Evolutionary conservation across 345 rosid species (phyloP).

Genomic region (Hevea brasiliensis): DNA sequence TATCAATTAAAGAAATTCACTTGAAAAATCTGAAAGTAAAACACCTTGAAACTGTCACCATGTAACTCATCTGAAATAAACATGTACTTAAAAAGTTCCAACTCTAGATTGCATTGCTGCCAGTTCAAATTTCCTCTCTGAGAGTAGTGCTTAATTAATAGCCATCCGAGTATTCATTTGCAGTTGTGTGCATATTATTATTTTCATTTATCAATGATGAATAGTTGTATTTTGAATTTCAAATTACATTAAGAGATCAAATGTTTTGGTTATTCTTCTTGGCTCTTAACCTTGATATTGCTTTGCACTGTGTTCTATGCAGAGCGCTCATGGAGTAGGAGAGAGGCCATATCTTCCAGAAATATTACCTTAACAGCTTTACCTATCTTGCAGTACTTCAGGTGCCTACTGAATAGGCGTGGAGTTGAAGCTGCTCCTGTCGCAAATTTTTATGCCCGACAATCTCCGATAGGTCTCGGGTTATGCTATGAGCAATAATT

Average conservation of each 20-base stretch:
- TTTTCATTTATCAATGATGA: background rate
- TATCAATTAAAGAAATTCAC: background rate
- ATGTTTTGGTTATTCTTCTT: background rate
- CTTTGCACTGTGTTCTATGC: background rate
- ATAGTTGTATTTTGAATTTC: background rate
- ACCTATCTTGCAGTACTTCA: constrained; percentile 78
- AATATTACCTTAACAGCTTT: constrained; percentile 49
- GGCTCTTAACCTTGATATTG: background rate
- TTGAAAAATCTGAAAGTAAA: background rate
- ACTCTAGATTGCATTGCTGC: background rate
- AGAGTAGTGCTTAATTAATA: background rate
- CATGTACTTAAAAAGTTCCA: background rate
- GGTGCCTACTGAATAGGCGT: constrained; percentile 80
- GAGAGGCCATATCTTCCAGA: constrained; percentile 50
- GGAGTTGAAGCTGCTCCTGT: constrained; percentile 88
- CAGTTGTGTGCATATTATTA: background rate
- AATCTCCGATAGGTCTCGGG: constrained; percentile 66
- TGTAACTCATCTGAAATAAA: background rate
- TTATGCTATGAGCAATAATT: constrained; percentile 78
- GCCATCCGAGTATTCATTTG: background rate
- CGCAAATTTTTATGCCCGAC: constrained; percentile 52
- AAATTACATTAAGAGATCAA: too few species aligned
- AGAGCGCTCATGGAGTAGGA: constrained; percentile 86
- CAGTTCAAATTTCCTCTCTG: background rate
- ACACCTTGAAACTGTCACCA: background rate